Evolutionary conservation across 139 green algal genomes (phyloP).

Genomic region (Coelastrella sp.): DNA sequence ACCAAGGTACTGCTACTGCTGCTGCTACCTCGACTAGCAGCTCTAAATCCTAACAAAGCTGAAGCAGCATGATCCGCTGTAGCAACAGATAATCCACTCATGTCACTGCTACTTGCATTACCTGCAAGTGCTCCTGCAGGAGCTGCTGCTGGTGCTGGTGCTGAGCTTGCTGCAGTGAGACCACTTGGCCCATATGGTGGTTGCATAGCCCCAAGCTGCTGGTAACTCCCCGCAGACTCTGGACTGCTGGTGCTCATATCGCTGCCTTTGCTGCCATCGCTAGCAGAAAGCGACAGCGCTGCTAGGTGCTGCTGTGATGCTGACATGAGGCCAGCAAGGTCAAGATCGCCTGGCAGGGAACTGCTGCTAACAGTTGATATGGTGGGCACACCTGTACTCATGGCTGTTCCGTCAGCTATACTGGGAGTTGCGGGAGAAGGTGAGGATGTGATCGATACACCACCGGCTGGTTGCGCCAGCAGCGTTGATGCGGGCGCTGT

Average conservation of each 20-base stretch:
- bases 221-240: not conserved
- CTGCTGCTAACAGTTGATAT: not conserved
- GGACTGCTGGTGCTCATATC: not conserved
- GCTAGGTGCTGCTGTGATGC: slow-evolving; percentile 27
- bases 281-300: not conserved
- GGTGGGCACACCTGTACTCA: not conserved
- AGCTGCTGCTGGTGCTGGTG: not conserved
- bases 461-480: not conserved
- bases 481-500: not conserved
- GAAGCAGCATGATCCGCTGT: not conserved
- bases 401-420: not conserved
- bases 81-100: too few relatives aligned
- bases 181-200: not conserved
- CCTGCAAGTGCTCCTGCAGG: not conserved
- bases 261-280: not conserved
- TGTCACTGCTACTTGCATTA: not conserved
- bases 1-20: slow-evolving; percentile 15
- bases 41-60: not conserved
- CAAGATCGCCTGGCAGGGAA: not conserved
- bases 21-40: not conserved
- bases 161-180: not conserved
- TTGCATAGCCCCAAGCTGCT: not conserved
- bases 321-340: not conserved
- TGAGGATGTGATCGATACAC: too few relatives aligned
- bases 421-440: too few relatives aligned